These are phyloP conservation scores for Ustilaginoidea virens DNA, from an alignment of 2,329 filamentous ascomycete genomes.

Conservation along the genomic window DNA sequence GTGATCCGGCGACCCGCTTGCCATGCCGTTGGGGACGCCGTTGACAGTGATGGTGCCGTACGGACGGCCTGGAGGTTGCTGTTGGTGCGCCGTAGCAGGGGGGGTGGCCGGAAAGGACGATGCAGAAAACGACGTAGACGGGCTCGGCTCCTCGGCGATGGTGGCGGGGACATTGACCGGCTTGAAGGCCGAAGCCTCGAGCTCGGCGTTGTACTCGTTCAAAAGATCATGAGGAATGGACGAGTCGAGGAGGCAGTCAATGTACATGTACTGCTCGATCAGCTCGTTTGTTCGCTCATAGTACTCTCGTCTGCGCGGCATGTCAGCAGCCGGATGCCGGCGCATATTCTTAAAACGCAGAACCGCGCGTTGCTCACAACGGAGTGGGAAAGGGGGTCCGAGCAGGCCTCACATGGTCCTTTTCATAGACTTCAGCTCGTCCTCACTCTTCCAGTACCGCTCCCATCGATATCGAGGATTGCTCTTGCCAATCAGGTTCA, in stretches of 20 bases:
- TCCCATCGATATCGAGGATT: slow-evolving; percentile 81
- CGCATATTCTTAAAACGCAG: no score
- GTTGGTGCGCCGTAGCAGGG: slow-evolving; percentile 4
- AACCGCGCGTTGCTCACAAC: neutral
- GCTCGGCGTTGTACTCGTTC: slow-evolving; percentile 63
- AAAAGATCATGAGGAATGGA: slow-evolving; percentile 84
- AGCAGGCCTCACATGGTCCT: slow-evolving; percentile 42
- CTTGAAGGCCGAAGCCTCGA: slow-evolving; percentile 37
- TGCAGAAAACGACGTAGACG: slow-evolving; percentile 12
- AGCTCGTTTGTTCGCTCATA: slow-evolving; percentile 82
- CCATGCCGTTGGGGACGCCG: slow-evolving; percentile 11
- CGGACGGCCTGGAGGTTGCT: slow-evolving; percentile 5
- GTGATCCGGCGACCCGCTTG: slow-evolving; percentile 15
- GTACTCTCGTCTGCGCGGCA: slow-evolving; percentile 47
- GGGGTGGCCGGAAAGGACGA: slow-evolving; percentile 7
- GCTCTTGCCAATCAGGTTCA: slow-evolving; percentile 75
- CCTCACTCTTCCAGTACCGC: slow-evolving; percentile 69
- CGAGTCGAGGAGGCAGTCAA: slow-evolving; percentile 79
- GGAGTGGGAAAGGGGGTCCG: neutral
- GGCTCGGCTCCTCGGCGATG: slow-evolving; percentile 52
- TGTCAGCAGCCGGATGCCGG: neutral
- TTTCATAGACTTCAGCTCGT: slow-evolving; percentile 55
- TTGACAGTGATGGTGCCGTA: slow-evolving; percentile 16
- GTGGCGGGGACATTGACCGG: slow-evolving; percentile 51
- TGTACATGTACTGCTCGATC: slow-evolving; percentile 85